Percentiles rank a stretch among this genome's conserved stretches.
Conservation (phyloP, 208 protist genomes). For the Acanthamoeba royreba region DNA sequence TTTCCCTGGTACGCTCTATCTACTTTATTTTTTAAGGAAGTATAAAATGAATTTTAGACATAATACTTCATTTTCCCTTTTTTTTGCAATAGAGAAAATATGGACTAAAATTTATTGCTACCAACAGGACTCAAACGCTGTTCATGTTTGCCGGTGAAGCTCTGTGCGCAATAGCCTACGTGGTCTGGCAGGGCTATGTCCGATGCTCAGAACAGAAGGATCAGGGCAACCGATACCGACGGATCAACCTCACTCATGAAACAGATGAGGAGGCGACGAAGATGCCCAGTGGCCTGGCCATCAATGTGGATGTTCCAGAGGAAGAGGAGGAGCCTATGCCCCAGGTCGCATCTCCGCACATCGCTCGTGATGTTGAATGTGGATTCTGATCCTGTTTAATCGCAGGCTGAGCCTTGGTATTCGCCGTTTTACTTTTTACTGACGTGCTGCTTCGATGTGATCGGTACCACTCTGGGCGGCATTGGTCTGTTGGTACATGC, state of each 20-base stretch:
- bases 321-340: no score
- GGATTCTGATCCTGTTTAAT: not conserved
- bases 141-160: conserved; percentile 39
- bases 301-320: not conserved
- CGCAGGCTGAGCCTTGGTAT: not conserved
- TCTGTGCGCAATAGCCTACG: not conserved
- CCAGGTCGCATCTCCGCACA: no score
- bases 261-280: not conserved
- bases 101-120: not conserved
- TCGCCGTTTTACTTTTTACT: conserved; percentile 1
- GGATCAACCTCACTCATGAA: not conserved
- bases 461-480: conserved; percentile 14
- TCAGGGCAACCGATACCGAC: not conserved
- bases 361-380: not conserved
- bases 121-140: not conserved
- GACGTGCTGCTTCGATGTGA: conserved; percentile 25
- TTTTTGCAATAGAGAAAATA: not conserved
- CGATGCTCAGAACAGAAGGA: no score
- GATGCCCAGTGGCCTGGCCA: not conserved
- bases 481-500: conserved; percentile 7
- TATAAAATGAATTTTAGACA: not conserved
- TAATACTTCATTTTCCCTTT: not conserved
- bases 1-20: not conserved
- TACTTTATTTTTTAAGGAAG: not conserved
- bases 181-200: not conserved